Evolutionary conservation across 2,329 filamentous ascomycete genomes (phyloP).

Genomic region (Coleophoma cylindrospora): DNA sequence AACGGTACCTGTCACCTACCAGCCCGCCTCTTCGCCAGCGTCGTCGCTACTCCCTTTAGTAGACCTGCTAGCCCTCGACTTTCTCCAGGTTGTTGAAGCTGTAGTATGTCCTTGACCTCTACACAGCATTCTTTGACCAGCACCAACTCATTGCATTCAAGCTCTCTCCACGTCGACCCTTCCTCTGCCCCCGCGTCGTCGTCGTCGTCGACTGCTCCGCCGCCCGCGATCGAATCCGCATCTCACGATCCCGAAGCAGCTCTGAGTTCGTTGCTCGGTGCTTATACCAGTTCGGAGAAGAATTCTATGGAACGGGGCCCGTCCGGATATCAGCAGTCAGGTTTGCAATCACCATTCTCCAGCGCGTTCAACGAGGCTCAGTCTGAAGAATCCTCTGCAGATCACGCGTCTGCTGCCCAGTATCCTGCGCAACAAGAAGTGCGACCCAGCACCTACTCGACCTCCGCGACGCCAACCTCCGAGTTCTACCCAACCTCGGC

Average conservation of each 20-base stretch:
- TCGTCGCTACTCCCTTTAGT: not conserved
- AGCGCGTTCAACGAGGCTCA: conserved; percentile 61
- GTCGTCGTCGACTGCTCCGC: conserved; percentile 13
- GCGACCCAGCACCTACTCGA: conserved; percentile 43
- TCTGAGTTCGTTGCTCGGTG: conserved; percentile 24
- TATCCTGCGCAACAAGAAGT: conserved; percentile 81
- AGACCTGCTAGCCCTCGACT: conserved; percentile 8
- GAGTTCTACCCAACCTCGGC: conserved; percentile 75
- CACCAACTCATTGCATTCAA: conserved; percentile 7
- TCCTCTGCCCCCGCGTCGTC: conserved; percentile 15
- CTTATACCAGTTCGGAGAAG: conserved; percentile 21
- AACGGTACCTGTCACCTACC: not conserved
- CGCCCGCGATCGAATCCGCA: conserved; percentile 2
- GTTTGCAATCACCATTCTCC: conserved; percentile 73
- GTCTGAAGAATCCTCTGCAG: conserved; percentile 83
- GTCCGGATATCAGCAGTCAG: conserved; percentile 80
- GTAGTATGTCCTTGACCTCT: conserved; percentile 30
- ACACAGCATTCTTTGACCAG: conserved; percentile 18
- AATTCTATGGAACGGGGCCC: conserved; percentile 55
- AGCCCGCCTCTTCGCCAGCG: not conserved
- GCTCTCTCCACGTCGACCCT: conserved; percentile 7
- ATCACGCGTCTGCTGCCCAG: conserved; percentile 89
- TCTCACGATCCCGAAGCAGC: conserved; percentile 20
- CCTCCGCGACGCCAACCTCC: conserved; percentile 78
- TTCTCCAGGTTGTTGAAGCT: conserved; percentile 12